Base-by-base conservation (phyloP, 768 basidiomycete genomes). In the Suillus subalutaceus region DNA sequence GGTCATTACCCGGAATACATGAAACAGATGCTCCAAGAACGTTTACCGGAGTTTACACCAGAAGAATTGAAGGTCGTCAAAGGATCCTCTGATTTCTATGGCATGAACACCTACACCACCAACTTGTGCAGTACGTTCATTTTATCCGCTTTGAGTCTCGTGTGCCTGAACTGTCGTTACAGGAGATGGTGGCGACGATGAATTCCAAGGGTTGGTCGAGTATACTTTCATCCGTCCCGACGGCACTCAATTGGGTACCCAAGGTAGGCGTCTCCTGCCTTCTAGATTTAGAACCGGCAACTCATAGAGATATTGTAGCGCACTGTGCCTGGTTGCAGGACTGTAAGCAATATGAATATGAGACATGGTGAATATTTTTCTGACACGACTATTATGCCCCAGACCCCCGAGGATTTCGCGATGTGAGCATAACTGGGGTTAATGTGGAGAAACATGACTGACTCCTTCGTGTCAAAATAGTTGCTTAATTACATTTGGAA, bases 91-190 rank as follows among this genome's bases (percentile, higher is more conserved):
- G 89, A 89, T 72, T 90, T 90, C 75, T 90, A 89, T 72, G 89
- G 88, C 40, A 85, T 90, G 84, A 90, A 90, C 74, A 88, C 89
- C 0, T 90, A 90, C 72, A 88, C 88, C 6, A 90, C 87, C 13
- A 86, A 88, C 69, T 80, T 90, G 57, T 83, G 82, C 74, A 80
- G 88, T 88, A 55, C 70, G 85, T 75, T 56, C 40, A 40, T 60
- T 55, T 46, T 46, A 38, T 65, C 23, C 1, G 6, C 20, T 50
- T 65, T 20, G 48, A 52, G 12, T 9, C 26, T 65, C 9, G 15
- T n/a, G 30, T 9, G 12, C 41, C 30, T 65, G 50, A 48, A 35
- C 10, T 40, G n/a, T 44, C 32, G n/a, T 65, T 66, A 1, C 66
- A 88, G 86, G 83, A 70, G 84, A 84, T 41, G 88, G 88, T 13